Evolutionary conservation across 305 asterid genomes (phyloP).

Genomic region (Fraxinus ornus): DNA sequence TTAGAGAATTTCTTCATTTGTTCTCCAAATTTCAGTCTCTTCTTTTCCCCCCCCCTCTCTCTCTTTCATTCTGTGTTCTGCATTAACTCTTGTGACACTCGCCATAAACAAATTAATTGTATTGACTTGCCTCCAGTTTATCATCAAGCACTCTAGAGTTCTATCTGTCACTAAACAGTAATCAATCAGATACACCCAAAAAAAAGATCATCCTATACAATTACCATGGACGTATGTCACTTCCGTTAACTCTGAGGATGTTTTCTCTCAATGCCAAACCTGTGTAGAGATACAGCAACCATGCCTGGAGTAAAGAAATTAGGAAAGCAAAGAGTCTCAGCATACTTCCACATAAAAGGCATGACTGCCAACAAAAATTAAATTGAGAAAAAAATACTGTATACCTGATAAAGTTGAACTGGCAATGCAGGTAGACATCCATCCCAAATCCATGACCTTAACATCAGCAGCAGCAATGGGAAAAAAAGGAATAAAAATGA

Average conservation of each 20-base stretch:
- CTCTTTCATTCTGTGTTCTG: neutral
- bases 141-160: neutral
- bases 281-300: slow-evolving; percentile 93
- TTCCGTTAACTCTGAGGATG: slow-evolving; percentile 95
- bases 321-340: slow-evolving; percentile 11
- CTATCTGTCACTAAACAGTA: neutral
- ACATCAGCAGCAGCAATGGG: slow-evolving; percentile 67
- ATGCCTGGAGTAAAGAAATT: slow-evolving; percentile 58
- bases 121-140: neutral
- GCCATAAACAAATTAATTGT: neutral
- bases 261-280: slow-evolving; percentile 95
- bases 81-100: neutral
- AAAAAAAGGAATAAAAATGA: slow-evolving; percentile 79
- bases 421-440: slow-evolving; percentile 97
- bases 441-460: slow-evolving; percentile 80
- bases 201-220: neutral
- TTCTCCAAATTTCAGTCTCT: neutral
- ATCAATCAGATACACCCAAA: neutral
- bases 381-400: slow-evolving; percentile 13
- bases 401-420: slow-evolving; percentile 95
- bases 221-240: slow-evolving; percentile 99
- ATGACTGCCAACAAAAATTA: neutral
- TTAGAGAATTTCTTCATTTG: neutral
- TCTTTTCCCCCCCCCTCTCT: neutral
- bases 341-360: slow-evolving; percentile 15